Evolutionary conservation across 768 basidiomycete species (phyloP).

Genomic region (Neoboletus magnificus): DNA sequence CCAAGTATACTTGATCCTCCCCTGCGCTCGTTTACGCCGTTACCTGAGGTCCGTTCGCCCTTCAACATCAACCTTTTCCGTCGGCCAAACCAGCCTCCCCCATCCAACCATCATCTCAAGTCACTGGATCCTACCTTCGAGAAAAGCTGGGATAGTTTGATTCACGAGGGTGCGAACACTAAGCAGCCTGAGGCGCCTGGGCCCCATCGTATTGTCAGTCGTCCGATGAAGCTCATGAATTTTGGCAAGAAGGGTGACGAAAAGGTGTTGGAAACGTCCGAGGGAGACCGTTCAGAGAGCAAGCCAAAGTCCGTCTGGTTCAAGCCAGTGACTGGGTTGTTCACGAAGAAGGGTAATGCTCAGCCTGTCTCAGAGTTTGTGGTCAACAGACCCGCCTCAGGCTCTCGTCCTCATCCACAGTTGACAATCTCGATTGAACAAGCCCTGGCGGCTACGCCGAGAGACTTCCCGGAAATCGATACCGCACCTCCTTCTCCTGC

Average conservation of each 20-base stretch:
- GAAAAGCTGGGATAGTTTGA: conserved; percentile 47
- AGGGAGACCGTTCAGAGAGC: conserved; percentile 24
- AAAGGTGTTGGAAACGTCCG: conserved; percentile 21
- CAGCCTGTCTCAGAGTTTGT: conserved; percentile 18
- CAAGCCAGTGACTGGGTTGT: conserved; percentile 32
- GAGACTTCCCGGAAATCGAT: conserved; percentile 31
- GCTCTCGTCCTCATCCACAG: conserved; percentile 26
- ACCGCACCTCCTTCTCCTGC: conserved; percentile 24
- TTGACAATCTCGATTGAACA: conserved; percentile 45
- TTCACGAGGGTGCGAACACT: conserved; percentile 27
- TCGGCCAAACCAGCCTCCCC: conserved; percentile 32
- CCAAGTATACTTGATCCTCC: conserved; percentile 21
- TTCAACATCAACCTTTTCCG: conserved; percentile 36
- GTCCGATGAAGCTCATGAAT: conserved; percentile 42
- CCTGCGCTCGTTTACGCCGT: conserved; percentile 49
- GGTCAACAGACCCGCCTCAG: conserved; percentile 14
- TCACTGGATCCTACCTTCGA: conserved; percentile 32
- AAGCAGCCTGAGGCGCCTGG: conserved; percentile 25
- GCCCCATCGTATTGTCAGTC: conserved; percentile 24
- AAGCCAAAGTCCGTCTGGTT: conserved; percentile 34
- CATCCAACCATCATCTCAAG: conserved; percentile 24
- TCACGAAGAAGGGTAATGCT: conserved; percentile 23
- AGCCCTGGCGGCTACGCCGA: conserved; percentile 30
- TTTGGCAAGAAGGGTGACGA: conserved; percentile 38
- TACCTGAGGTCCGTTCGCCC: conserved; percentile 37